Base-by-base conservation (phyloP, 2,329 filamentous ascomycete genomes). In the Graphiopsis chlorocephala region DNA sequence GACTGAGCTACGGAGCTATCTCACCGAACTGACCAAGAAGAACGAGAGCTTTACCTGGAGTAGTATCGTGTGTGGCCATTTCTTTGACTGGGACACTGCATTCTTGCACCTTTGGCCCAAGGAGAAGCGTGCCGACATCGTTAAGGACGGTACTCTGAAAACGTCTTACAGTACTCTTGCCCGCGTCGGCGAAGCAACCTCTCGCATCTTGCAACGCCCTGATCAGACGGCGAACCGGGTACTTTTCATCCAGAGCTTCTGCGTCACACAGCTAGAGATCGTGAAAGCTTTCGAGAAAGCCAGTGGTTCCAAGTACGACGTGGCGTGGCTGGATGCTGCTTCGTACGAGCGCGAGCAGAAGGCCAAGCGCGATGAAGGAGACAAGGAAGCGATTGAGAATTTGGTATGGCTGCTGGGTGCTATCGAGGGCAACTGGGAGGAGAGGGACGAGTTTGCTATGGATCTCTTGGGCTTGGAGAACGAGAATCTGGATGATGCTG, bases 1-100 rank as follows among this genome's bases (percentile, higher is more conserved):
- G 68, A 68, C 73, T 15, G 69, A 64, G n/a, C 69, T 77, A 4
- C 72, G 86, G 11, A 81, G 86, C 38, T 86, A 88, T 66, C 77
- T 88, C 23, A 79, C 83, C 67, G 75, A 75, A 26, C 69, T 75
- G 4, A 67, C 71, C 1, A 8, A 61, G 6, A 82, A 69, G 76
- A 78, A 47, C 73, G 23, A 67, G 14, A 74, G 69, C 0, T 83
- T 90, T 67, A 82, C 78, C 31, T 90, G 87, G 87, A 88, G 85
- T 1, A 84, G 79, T 2, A 72, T 90, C 15, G 81, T 86, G 3
- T 84, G 78, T 10, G 85, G 86, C 0, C 76, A 83, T 2, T 86
- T 90, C 74, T 87, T 90, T 71, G 87, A 90, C 70, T 86, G 83
- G 84, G 81, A 81, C 15, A 76, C 88, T 45, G 81, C 82, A 1